Percentiles rank a stretch among this genome's conserved stretches.
Evolutionary conservation across 2,329 filamentous ascomycete genomes (phyloP).

Genomic region (Metarhizium album): DNA sequence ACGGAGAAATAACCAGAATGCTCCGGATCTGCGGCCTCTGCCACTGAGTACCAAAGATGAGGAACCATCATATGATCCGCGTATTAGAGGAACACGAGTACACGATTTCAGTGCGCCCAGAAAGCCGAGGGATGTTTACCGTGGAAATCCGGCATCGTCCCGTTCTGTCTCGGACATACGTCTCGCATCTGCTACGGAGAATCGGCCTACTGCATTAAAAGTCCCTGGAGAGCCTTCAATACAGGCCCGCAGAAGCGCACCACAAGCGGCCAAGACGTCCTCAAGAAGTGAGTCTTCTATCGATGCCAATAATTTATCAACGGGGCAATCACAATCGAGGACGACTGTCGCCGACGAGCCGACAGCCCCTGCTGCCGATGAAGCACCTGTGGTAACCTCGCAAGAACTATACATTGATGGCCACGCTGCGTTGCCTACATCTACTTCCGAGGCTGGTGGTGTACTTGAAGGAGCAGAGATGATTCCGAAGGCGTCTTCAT

Average conservation of each 20-base stretch:
- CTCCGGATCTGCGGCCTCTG: constrained; percentile 30
- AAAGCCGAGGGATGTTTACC: constrained; percentile 10
- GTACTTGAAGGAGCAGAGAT: background rate
- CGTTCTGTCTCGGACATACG: background rate
- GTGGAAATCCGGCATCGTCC: background rate
- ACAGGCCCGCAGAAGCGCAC: background rate
- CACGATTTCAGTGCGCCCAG: constrained; percentile 57
- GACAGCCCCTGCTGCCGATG: background rate
- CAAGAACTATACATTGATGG: background rate
- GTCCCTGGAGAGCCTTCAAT: background rate
- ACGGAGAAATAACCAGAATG: constrained; percentile 41
- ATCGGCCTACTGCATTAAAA: constrained; percentile 13
- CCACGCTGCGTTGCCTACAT: background rate
- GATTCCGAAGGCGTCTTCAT: constrained; percentile 8
- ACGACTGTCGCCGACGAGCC: background rate
- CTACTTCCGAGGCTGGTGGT: background rate
- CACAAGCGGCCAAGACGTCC: background rate
- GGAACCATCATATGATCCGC: constrained; percentile 47
- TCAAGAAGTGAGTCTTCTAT: background rate
- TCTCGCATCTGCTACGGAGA: background rate
- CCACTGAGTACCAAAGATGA: constrained; percentile 28
- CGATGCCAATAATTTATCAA: background rate
- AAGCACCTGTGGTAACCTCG: background rate
- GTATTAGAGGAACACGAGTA: constrained; percentile 52
- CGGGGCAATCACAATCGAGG: background rate